Percentiles rank a stretch among this genome's conserved stretches.
Conservation (phyloP, 2,329 filamentous ascomycete species). For the Cercospora beticola region DNA sequence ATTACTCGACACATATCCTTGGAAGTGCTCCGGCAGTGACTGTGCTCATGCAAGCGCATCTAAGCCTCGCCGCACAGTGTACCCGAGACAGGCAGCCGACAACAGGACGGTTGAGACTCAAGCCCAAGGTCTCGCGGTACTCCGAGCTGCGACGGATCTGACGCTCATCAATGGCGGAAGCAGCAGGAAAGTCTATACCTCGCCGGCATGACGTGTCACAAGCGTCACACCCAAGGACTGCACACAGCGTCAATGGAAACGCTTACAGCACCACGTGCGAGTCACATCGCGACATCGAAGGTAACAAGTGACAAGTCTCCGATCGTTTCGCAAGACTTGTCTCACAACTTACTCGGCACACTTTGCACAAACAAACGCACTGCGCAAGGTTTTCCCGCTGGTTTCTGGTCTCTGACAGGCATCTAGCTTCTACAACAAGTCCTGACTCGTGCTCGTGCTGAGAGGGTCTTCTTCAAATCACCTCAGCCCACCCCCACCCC, state of each 20-base stretch:
- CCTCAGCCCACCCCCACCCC: slow-evolving; percentile 1
- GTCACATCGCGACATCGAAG: not conserved
- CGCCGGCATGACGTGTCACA: slow-evolving; percentile 2
- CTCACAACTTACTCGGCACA: slow-evolving; percentile 6
- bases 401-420: not conserved
- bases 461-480: not conserved
- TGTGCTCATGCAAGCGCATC: slow-evolving; percentile 4
- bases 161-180: slow-evolving; percentile 49
- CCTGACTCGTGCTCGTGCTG: not conserved
- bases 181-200: slow-evolving; percentile 28
- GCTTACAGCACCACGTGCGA: slow-evolving; percentile 10
- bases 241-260: slow-evolving; percentile 3
- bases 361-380: not conserved
- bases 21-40: slow-evolving; percentile 25
- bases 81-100: slow-evolving; percentile 59
- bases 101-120: slow-evolving; percentile 81
- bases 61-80: not conserved
- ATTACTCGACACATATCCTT: slow-evolving; percentile 25
- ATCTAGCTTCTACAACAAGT: slow-evolving; percentile 4
- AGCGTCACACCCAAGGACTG: slow-evolving; percentile 7
- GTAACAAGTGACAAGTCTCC: not conserved
- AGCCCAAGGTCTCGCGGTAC: slow-evolving; percentile 72
- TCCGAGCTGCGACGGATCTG: slow-evolving; percentile 57
- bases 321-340: slow-evolving; percentile 1
- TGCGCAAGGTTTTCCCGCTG: not conserved